Base-by-base conservation (phyloP, 352 stramenopile species). In the Plasmopara muralis region DNA sequence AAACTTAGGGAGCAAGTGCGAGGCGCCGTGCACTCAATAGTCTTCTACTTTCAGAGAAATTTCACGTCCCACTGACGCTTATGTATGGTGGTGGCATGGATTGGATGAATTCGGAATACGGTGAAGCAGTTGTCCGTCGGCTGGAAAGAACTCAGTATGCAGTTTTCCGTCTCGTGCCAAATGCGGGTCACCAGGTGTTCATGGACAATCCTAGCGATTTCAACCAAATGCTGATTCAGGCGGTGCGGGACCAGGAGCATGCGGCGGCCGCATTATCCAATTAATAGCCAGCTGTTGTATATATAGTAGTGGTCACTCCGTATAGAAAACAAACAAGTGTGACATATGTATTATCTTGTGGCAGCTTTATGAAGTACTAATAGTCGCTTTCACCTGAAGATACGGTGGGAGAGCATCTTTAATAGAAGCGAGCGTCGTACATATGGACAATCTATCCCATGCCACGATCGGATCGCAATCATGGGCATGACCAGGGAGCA, bases 191-290 rank as follows among this genome's bases (percentile, higher is more conserved):
- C 47, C 81, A 92, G 50, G 81, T 92, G 18, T 92, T 92, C 55
- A 89, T 92, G 81, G 81, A 92, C 73, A 89, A 92, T 59, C 75
- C 81, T 2, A 43, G 39, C 14, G 81, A 85, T 35, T 92, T 92
- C 44, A 89, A 89, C 55, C 64, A 71, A 48, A 76, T 87, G 51
- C 31, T 92, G 29, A 70, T 85, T 37, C 70, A 87, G 44, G 72
- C 76, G 16, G 74, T 89, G 48, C 74, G 75, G 54, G 73, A 85
- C 15, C 61, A 87, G 45, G 76, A 87, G 50, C 68, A 69, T 33
- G 66, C 65, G 14, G 66, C 65, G 14, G 44, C 65, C 5, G 49
- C 52, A 3, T 4, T 31, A 46, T 72, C 62, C 44, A 64, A 60
- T 50, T 52, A 55, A 47, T 30, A 15, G 33, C 35, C 38, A 60